phyloP scores from a whole-genome alignment of 208 protist genomes.

The Tetramitus jugosus region DNA sequence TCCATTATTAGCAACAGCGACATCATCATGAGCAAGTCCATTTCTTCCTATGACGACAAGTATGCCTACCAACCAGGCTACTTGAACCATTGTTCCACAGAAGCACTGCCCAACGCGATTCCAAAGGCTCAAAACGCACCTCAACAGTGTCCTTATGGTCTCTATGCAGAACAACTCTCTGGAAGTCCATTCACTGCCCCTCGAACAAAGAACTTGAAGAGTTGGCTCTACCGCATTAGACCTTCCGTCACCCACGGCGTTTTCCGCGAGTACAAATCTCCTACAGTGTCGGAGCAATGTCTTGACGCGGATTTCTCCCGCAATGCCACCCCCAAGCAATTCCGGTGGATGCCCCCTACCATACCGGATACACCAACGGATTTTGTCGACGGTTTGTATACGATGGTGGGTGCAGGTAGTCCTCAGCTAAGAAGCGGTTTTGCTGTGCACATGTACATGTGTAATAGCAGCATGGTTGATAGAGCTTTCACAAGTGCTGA shows the following conservation, averaged over 20 bases:
- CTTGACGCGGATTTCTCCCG: slow-evolving; percentile 8
- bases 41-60: too few relatives aligned
- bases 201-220: slow-evolving; percentile 47
- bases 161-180: slow-evolving; percentile 76
- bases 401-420: slow-evolving; percentile 48
- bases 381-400: slow-evolving; percentile 46
- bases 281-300: too few relatives aligned
- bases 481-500: slow-evolving; percentile 53
- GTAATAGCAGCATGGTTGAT: slow-evolving; percentile 53
- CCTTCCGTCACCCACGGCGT: slow-evolving; percentile 51
- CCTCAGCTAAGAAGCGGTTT: slow-evolving; percentile 49
- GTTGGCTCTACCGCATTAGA: slow-evolving; percentile 68
- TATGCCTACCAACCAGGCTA: too few relatives aligned
- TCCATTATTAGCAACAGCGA: too few relatives aligned
- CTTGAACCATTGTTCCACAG: slow-evolving; percentile 46
- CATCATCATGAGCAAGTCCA: too few relatives aligned
- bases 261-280: slow-evolving; percentile 1
- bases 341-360: slow-evolving; percentile 54
- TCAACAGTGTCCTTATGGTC: slow-evolving; percentile 58
- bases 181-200: slow-evolving; percentile 73
- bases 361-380: slow-evolving; percentile 35
- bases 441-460: slow-evolving; percentile 58
- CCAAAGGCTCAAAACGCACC: slow-evolving; percentile 60
- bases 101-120: slow-evolving; percentile 48
- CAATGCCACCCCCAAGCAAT: slow-evolving; percentile 45